Percentiles rank a stretch among this genome's conserved stretches.
Conservation (phyloP, 345 rosid species). For the Euphorbia peplus region DNA sequence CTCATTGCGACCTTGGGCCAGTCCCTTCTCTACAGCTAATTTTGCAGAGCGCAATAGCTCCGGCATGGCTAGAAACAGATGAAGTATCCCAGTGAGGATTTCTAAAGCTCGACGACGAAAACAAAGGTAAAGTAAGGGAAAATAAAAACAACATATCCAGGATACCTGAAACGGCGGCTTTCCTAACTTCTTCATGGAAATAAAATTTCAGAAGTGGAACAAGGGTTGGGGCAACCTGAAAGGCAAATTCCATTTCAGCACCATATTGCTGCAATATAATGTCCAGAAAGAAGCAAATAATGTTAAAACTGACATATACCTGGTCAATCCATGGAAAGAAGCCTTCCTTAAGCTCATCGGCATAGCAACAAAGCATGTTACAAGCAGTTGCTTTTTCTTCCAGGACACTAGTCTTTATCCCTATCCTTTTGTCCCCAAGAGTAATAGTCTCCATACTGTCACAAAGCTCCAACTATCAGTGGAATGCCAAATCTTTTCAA, state of each 20-base stretch:
- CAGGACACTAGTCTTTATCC: slow-evolving; percentile 94
- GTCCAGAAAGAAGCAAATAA: not conserved
- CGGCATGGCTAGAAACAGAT: slow-evolving; percentile 76
- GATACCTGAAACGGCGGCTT: slow-evolving; percentile 99
- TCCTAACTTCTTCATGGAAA: slow-evolving; percentile 99
- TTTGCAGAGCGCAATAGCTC: slow-evolving; percentile 93
- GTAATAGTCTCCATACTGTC: slow-evolving; percentile 99
- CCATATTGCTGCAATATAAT: slow-evolving; percentile 2
- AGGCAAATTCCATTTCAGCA: slow-evolving; percentile 15
- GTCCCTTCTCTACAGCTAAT: slow-evolving; percentile 90
- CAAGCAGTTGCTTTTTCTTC: slow-evolving; percentile 99
- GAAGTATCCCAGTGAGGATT: not conserved
- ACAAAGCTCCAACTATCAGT: slow-evolving; percentile 25
- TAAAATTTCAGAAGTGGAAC: slow-evolving; percentile 98
- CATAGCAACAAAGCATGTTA: slow-evolving; percentile 98
- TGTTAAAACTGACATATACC: slow-evolving; percentile 39
- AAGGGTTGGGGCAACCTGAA: slow-evolving; percentile 88
- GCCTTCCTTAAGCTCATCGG: slow-evolving; percentile 98
- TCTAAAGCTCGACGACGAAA: not conserved
- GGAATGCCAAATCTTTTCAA: slow-evolving; percentile 4
- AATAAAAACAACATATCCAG: slow-evolving; percentile 1
- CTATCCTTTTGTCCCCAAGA: slow-evolving; percentile 98
- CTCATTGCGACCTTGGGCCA: slow-evolving; percentile 80
- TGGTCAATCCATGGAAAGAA: slow-evolving; percentile 99
- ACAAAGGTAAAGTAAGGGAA: slow-evolving; percentile 7